Base-by-base conservation (phyloP, 768 basidiomycete genomes). In the Tricholoma hemisulphureum region DNA sequence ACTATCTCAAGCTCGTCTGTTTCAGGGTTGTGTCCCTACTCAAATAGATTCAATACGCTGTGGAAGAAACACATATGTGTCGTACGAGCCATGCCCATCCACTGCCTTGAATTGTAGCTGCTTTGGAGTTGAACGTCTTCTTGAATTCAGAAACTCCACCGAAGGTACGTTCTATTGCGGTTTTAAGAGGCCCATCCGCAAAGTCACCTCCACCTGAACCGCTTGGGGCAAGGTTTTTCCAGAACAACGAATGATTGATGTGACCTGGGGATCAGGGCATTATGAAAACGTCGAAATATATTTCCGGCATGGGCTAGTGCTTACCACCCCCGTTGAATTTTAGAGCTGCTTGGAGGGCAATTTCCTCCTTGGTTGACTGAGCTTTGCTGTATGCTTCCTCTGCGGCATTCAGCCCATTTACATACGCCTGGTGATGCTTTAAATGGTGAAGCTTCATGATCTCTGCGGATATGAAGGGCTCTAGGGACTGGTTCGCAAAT, bases 21-120 rank as follows among this genome's bases (percentile, higher is more conserved):
- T 23, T 68, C 62, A 13, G 81, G 57, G 70, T 88, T 88, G 69
- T 83, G 91, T 28, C 91, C 93, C 89, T 91, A 60, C 5, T 35
- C 26, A 16, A 58, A 32, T 23, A 23, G 9, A 9, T 34, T 34
- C 28, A 51, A 23, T 14, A 54, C 43, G 16, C 46, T 6, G 48
- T 34, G 32, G 18, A 31, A 57, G 28, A 21, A 53, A 58, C 13
- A 39, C 45, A 23, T 28, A 31, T 18, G 21, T 24, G 35, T 76
- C 80, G 60, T 63, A 88, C 93, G 58, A 99, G 82, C 97, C 97
- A 99, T 45, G 95, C 96, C 97, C 97, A 99, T 2, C 97, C 97
- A 63, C 91, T 93, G 24, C 97, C 97, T 74, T 99, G 97, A 55
- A 99, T 89, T 53, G 82, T 94, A 29, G 89, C 93, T 21, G 96